These are phyloP conservation scores for Iris macrosiphon DNA, from an alignment of 106 monocot species.

Conservation along the genomic window DNA sequence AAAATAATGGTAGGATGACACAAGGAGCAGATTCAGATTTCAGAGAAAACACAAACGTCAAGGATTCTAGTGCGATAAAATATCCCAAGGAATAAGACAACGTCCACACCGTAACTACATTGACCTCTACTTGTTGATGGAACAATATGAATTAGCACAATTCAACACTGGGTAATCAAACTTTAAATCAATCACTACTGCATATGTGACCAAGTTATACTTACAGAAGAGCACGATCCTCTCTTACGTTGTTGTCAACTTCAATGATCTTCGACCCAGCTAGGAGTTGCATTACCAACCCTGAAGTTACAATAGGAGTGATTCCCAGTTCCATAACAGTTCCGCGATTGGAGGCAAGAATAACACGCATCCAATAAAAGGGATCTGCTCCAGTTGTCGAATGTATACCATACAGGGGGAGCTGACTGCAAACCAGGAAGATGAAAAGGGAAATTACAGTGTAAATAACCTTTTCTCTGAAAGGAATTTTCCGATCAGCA, in stretches of 20 bases:
- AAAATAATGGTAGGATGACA: too few species aligned
- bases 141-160: neutral
- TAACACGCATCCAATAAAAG: conserved; percentile 20
- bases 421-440: conserved; percentile 14
- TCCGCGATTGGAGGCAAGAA: conserved; percentile 20
- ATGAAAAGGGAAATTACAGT: conserved; percentile 14
- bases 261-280: conserved; percentile 22
- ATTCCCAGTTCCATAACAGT: conserved; percentile 27
- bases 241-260: conserved; percentile 16
- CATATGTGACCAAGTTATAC: too few species aligned
- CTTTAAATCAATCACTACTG: too few species aligned
- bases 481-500: conserved; percentile 20
- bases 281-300: conserved; percentile 18
- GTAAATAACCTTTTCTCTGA: conserved; percentile 19
- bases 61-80: too few species aligned
- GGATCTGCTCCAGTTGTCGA: conserved; percentile 17
- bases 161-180: neutral
- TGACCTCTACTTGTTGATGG: too few species aligned
- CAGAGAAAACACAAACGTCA: too few species aligned
- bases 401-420: conserved; percentile 18
- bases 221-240: conserved; percentile 23
- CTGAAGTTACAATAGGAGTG: conserved; percentile 18
- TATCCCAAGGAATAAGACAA: too few species aligned
- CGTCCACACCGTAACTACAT: too few species aligned
- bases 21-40: too few species aligned